phyloP scores from a whole-genome alignment of 176 grass and related monocot genomes.

The Carex kokanica region DNA sequence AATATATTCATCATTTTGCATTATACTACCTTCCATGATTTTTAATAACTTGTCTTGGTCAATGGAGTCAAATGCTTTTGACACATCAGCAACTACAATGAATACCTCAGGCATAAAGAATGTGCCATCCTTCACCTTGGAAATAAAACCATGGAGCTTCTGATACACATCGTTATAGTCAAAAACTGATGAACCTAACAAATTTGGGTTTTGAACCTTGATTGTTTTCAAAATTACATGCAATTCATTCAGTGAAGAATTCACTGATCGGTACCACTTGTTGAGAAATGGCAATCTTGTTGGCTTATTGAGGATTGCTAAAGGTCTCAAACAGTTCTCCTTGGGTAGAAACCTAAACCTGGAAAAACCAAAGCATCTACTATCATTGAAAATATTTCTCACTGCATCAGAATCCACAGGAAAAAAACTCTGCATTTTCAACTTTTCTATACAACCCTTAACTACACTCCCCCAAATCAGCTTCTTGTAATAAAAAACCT shows the following conservation, averaged over 20 bases:
- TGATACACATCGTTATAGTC: conserved; percentile 67
- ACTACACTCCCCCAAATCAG: conserved; percentile 57
- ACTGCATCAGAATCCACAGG: conserved; percentile 29
- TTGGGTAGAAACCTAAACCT: conserved; percentile 85
- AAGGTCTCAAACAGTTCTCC: conserved; percentile 52
- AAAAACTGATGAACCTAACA: conserved; percentile 90
- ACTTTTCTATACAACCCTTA: conserved; percentile 43
- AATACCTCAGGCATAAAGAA: conserved; percentile 43
- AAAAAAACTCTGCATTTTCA: conserved; percentile 42
- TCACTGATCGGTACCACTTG: conserved; percentile 27
- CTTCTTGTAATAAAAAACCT: conserved; percentile 91
- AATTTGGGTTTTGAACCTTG: conserved; percentile 59
- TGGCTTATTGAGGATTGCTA: conserved; percentile 64
- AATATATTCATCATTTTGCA: conserved; percentile 52
- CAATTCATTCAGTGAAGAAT: conserved; percentile 44
- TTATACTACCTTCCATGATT: conserved; percentile 46
- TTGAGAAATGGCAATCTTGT: conserved; percentile 37
- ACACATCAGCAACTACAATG: conserved; percentile 89
- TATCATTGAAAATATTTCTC: conserved; percentile 27
- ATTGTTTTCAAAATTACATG: conserved; percentile 54
- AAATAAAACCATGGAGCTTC: conserved; percentile 55
- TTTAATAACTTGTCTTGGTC: conserved; percentile 54
- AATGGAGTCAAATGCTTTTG: conserved; percentile 82
- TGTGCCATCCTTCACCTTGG: conserved; percentile 37
- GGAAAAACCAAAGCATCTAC: conserved; percentile 39